Conservation (phyloP, 2,329 filamentous ascomycete species). For the Aspergillus persii region DNA sequence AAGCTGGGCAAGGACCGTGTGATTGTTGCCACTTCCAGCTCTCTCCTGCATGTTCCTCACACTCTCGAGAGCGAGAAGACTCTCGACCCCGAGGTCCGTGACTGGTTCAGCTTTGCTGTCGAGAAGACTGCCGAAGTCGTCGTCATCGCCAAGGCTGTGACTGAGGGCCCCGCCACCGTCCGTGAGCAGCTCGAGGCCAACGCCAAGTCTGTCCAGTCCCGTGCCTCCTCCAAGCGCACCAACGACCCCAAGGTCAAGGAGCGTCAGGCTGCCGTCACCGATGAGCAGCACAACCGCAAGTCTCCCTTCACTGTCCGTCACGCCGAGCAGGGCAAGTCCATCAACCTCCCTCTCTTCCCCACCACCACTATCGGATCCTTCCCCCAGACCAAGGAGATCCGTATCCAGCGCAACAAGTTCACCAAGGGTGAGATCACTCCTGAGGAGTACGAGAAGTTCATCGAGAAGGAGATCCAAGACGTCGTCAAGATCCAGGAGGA, state of each 20-base stretch:
- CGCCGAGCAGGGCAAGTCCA: slow-evolving; percentile 81
- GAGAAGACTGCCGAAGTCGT: slow-evolving; percentile 93
- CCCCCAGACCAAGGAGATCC: slow-evolving; percentile 99
- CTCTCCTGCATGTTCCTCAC: slow-evolving; percentile 97
- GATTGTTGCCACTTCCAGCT: slow-evolving; percentile 94
- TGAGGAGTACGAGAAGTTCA: slow-evolving; percentile 96
- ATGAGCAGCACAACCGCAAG: slow-evolving; percentile 87
- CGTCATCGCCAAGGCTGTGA: slow-evolving; percentile 94
- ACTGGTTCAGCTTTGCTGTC: slow-evolving; percentile 98
- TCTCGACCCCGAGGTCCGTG: slow-evolving; percentile 84
- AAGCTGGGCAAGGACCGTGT: slow-evolving; percentile 97
- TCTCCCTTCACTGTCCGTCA: slow-evolving; percentile 84
- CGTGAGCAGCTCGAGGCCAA: slow-evolving; percentile 91
- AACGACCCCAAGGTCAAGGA: slow-evolving; percentile 98
- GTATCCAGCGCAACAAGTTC: slow-evolving; percentile 94
- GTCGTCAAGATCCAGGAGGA: slow-evolving; percentile 97
- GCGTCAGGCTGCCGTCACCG: slow-evolving; percentile 81
- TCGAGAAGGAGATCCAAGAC: slow-evolving; percentile 96
- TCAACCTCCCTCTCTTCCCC: slow-evolving; percentile 94
- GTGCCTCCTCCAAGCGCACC: slow-evolving; percentile 88
- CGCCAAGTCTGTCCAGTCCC: slow-evolving; percentile 87
- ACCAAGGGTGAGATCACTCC: slow-evolving; percentile 96
- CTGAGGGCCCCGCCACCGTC: slow-evolving; percentile 83
- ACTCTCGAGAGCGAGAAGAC: slow-evolving; percentile 98
- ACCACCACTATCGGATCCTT: slow-evolving; percentile 99